Percentiles rank a stretch among this genome's conserved stretches.
phyloP scores from a whole-genome alignment of 2,329 filamentous ascomycete genomes.

The Parascedosporium putredinis region DNA sequence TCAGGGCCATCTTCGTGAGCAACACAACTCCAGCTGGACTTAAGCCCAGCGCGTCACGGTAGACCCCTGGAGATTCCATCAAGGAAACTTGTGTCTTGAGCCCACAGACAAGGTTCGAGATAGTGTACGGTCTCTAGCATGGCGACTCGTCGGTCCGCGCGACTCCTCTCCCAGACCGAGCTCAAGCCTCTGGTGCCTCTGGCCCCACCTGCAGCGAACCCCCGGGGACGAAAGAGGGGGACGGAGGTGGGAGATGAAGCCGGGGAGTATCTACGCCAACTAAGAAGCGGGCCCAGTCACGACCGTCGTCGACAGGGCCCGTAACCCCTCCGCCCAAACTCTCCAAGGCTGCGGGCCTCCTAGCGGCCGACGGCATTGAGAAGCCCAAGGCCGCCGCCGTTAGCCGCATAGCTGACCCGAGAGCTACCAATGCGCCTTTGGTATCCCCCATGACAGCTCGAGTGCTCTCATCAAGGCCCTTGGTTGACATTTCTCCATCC shows the following conservation, averaged over 20 bases:
- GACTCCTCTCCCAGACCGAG: slow-evolving; percentile 3
- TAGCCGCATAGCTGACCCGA: slow-evolving; percentile 4
- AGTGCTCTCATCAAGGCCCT: slow-evolving; percentile 38
- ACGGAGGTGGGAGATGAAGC: neutral
- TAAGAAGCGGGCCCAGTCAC: neutral
- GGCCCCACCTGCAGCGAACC: neutral
- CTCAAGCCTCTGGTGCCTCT: neutral
- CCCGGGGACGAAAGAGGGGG: neutral
- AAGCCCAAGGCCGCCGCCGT: slow-evolving; percentile 1
- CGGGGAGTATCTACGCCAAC: neutral
- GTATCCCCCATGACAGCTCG: slow-evolving; percentile 62
- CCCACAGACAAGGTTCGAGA: neutral
- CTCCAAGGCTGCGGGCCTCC: neutral
- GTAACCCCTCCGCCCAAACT: neutral
- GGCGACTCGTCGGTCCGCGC: slow-evolving; percentile 7
- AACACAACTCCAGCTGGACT: too few species aligned
- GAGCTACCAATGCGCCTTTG: slow-evolving; percentile 23
- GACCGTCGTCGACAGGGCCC: neutral
- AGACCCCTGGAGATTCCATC: too few species aligned
- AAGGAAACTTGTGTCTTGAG: neutral
- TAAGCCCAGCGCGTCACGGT: too few species aligned
- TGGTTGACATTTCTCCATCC: slow-evolving; percentile 20
- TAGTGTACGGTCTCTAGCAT: neutral
- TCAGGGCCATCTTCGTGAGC: too few species aligned
- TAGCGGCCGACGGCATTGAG: neutral